Percentiles rank a stretch among this genome's conserved stretches.
phyloP scores from a whole-genome alignment of 805 yeast species.

The Candida berthetii region DNA sequence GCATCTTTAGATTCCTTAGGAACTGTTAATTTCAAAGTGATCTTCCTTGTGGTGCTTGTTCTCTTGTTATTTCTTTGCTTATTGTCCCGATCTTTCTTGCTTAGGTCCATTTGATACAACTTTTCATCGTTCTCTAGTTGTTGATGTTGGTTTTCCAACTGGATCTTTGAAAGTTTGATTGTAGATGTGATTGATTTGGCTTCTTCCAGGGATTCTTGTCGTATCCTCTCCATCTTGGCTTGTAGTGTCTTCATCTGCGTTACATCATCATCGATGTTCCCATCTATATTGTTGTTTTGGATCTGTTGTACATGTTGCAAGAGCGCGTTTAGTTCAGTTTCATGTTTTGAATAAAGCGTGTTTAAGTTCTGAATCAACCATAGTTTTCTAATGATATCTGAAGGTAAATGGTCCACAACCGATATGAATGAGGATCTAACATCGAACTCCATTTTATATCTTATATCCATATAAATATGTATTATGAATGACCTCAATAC shows the following conservation, averaged over 20 bases:
- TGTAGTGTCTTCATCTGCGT: slow-evolving; percentile 3
- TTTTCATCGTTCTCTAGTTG: slow-evolving; percentile 20
- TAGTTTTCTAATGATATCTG: slow-evolving; percentile 33
- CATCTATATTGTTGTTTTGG: slow-evolving; percentile 5
- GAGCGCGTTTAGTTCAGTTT: slow-evolving; percentile 8
- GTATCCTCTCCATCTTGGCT: slow-evolving; percentile 15
- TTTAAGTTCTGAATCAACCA: slow-evolving; percentile 34
- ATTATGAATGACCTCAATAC: neutral
- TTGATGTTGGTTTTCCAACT: slow-evolving; percentile 14
- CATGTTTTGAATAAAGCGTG: slow-evolving; percentile 10
- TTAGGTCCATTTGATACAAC: slow-evolving; percentile 16
- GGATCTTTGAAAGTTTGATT: slow-evolving; percentile 16
- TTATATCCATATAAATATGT: too few species aligned
- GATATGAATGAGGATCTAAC: slow-evolving; percentile 31
- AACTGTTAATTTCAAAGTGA: slow-evolving; percentile 4
- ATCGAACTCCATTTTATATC: slow-evolving; percentile 17
- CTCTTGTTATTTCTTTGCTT: slow-evolving; percentile 6
- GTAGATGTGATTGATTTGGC: slow-evolving; percentile 17
- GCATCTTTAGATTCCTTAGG: slow-evolving; percentile 2
- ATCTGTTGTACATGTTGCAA: slow-evolving; percentile 5
- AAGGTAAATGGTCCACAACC: slow-evolving; percentile 35
- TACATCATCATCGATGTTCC: slow-evolving; percentile 4
- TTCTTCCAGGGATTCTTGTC: slow-evolving; percentile 24
- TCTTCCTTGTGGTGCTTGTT: slow-evolving; percentile 3
- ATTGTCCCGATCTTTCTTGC: slow-evolving; percentile 7